Evolutionary conservation across 768 basidiomycete genomes (phyloP), one percentile per base, ranked within the genome.

Genomic region (Kwoniella europaea): DNA sequence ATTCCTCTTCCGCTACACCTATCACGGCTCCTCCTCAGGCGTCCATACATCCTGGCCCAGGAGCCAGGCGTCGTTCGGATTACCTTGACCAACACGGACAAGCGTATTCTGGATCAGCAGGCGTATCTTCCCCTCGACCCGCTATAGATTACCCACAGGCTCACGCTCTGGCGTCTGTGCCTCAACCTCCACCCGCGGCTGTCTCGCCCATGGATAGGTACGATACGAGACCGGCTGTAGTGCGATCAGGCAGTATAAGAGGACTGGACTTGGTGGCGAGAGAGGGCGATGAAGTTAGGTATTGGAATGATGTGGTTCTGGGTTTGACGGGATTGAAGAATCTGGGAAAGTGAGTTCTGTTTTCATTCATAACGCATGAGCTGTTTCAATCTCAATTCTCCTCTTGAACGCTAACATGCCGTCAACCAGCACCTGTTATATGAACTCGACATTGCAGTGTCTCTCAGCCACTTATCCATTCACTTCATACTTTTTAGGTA

Each of bases 401-500:
- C 24, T 29, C 29, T 22, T 50, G 42, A 35, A 46, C 18, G 63
- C 53, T 72, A 43, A 67, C 56, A 29, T 41, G n/a, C 22, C 46
- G 46, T 50, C 46, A 50, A 35, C 10, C 91, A 98, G 98, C 82
- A 99, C 97, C 9, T 99, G 97, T 83, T 99, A 98, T 81, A 98
- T 98, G 94, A 98, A 98, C 82, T 92, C 97, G 41, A 94, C 94
- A 6, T 89, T 99, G 16, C 97, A 99, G 84, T 99, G 97, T 82
- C 86, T 99, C 80, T 94, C 91, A 80, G 95, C 95, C 0, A 97
- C 96, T 0, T 89, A 92, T 7, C 96, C 96, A 0, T 96, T 99
- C 83, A 89, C 94, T 41, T 87, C 90, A 65, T 98, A 95, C 85
- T 98, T 99, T 78, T 90, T 90, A 4, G 91, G 94, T 94, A 80